Base-by-base conservation (phyloP, 2,329 filamentous ascomycete genomes). In the Exophiala sideris region DNA sequence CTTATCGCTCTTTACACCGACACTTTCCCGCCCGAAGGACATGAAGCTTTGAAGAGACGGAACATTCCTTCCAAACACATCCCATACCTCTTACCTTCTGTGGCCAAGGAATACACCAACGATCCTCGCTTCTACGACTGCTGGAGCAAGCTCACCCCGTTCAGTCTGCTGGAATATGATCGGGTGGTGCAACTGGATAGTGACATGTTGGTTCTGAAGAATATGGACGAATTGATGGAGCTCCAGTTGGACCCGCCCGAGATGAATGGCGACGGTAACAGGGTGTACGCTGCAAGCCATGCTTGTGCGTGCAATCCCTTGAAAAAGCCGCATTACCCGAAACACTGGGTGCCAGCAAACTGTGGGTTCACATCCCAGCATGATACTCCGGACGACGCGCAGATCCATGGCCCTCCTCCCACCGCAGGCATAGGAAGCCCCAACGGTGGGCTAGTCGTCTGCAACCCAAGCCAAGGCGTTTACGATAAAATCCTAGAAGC, bases 141-240 rank as follows among this genome's bases (percentile, higher is more conserved):
- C 78, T 96, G 90, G 89, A 88, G 81, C 71, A 96, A 95, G 73
- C 81, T 96, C 24, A 82, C 85, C 12, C 84, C 87, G 5, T 96
- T 95, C 69, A 84, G 82, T 18, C 77, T 95, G 32, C 79, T 79
- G 14, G 84, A 91, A 68, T 95, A 91, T 73, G 79, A 85, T 21
- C 82, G 90, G 38, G 82, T 95, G 33, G 87, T 95, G 34, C 87
- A 90, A 72, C 79, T 96, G 50, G 91, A 96, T 73, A 87, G 86
- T 66, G 91, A 96, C 73, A 95, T 95, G 90, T 74, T 95, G 47
- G 84, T 89, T 6, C 72, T 86, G 61, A 79, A 79, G 65, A 95
- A 95, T 71, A 95, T 96, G 88, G 91, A 95, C 69, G 90, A 95
- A 74, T 76, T 95, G 62, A 95, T 95, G 89, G 83, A 89, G n/a